Evolutionary conservation across 352 stramenopile species (phyloP), one percentile per base, ranked within the genome.

Genomic region (Globisporangium acanthophoron): DNA sequence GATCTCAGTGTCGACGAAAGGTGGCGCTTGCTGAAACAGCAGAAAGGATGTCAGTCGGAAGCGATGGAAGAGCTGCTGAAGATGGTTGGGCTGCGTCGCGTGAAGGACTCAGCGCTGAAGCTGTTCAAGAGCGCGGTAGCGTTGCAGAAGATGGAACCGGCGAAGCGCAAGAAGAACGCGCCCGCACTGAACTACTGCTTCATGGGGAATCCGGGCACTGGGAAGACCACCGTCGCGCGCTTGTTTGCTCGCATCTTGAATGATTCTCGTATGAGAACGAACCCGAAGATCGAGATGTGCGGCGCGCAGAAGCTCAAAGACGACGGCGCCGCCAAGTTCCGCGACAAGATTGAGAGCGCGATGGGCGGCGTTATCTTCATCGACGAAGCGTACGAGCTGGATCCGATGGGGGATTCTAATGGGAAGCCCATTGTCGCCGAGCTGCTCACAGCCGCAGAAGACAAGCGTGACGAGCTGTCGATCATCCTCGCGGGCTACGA

Each of bases 401-500:
- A 98, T 43, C 90, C 90, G 4, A 64, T 77, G 7, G 70, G 65
- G 6, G 84, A 96, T 48, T 72, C 73, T 21, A 93, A 89, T 47
- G 90, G 86, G 0, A 90, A 83, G 49, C 73, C 88, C 8, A 92
- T 98, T 27, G 80, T 96, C 16, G 90, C 93, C 5, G 80, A 96
- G 52, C 54, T 98, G 29, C 61, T 98, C n/a, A 83, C 87, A 18
- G 77, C 87, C 16, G 78, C 87, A 13, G 92, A 97, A 62, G 87
- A 97, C 60, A 69, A 90, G 40, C 83, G 88, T 16, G 88, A 85
- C 20, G 71, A 86, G 18, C 40, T 98, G 2, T 93, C 89, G 9
- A 83, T 98, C 40, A 96, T 97, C 52, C 65, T 98, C 27, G 89
- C 91, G 35, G 91, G 91, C 15, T 97, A 97, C 64, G 76, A 97